A percentile compares a stretch with the other conserved stretches of the same genome.
These are phyloP conservation scores for Cubamyces sp. DNA, from an alignment of 768 basidiomycete genomes.

Conservation along the genomic window DNA sequence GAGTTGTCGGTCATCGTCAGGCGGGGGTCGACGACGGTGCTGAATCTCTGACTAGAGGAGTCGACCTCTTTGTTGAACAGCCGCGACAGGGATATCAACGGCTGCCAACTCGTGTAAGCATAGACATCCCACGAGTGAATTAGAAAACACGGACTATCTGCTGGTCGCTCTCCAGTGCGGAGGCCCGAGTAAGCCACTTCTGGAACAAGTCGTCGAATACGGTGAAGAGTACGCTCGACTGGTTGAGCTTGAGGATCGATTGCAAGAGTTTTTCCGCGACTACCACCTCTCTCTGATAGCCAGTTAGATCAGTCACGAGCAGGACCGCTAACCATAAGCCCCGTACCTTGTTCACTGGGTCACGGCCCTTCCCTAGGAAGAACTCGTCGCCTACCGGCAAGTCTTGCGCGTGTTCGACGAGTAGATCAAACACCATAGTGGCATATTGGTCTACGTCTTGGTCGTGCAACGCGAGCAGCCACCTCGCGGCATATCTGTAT, in stretches of 20 bases:
- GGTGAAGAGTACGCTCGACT: conserved; percentile 57
- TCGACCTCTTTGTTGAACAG: conserved; percentile 62
- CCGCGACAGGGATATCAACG: conserved; percentile 55
- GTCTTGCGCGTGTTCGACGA: conserved; percentile 49
- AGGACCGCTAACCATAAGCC: too few relatives aligned
- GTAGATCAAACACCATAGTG: conserved; percentile 55
- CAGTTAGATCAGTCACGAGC: too few relatives aligned
- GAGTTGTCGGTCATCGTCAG: conserved; percentile 36
- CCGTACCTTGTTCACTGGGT: conserved; percentile 16
- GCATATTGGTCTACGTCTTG: conserved; percentile 59
- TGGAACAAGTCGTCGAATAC: conserved; percentile 61
- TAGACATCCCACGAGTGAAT: neutral
- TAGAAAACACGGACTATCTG: conserved; percentile 41
- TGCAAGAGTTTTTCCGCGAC: conserved; percentile 42
- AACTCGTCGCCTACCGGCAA: conserved; percentile 21
- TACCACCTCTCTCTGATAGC: conserved; percentile 9
- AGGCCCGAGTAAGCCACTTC: conserved; percentile 58
- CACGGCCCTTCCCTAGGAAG: conserved; percentile 22
- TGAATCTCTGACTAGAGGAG: conserved; percentile 41
- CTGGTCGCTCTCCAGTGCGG: conserved; percentile 37
- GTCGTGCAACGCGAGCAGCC: conserved; percentile 73
- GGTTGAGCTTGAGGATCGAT: conserved; percentile 56
- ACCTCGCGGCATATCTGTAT: conserved; percentile 59
- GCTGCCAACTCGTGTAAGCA: conserved; percentile 37
- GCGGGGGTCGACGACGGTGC: conserved; percentile 39